Evolutionary conservation across 805 yeast species (phyloP), one percentile per base, ranked within the genome.

Genomic region (Ogataea pini): DNA sequence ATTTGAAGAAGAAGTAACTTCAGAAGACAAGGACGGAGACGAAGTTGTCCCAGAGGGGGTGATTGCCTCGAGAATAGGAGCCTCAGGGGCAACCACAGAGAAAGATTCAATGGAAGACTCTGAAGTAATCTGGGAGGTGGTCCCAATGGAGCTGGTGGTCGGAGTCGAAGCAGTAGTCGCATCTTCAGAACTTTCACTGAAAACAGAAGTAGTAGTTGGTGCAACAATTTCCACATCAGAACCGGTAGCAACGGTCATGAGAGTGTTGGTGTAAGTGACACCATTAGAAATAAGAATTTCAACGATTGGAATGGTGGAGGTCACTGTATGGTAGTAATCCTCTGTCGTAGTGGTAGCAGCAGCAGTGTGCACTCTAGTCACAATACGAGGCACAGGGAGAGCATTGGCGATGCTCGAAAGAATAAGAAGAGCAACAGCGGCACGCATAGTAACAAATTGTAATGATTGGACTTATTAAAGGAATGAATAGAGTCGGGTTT

Each of bases 231-330:
- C 49, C 16, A 45, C 46, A 10, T 45, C 54, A 6, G 50, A 54
- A 19, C 57, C 62, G 14, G 76, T 69, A 18, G 68, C 66, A 40
- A 73, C 70, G 28, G 69, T 61, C 9, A 72, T 67, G 46, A 71
- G 60, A 20, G 84, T 80, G 49, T 61, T 58, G 13, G 83, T 79
- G 54, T 71, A 77, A 32, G 80, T 75, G 34, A 68, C 76, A 41
- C 79, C 82, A 58, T 76, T 71, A 7, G 80, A 77, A 43, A 79
- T 72, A 36, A 77, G 67, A 14, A 79, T 64, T 52, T 78, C 76
- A 32, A 79, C 83, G 16, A 81, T 73, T 20, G 83, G 82, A 49
- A 77, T 67, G 54, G 70, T 68, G 16, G 75, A 65, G 12, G 82
- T 77, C 36, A 77, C 80, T 1, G 80, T 76, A 27, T 72, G 68